Percentiles rank a stretch among this genome's conserved stretches.
These are phyloP conservation scores for Xylariaceae sp. DNA, from an alignment of 2,329 filamentous ascomycete species.

Conservation along the genomic window DNA sequence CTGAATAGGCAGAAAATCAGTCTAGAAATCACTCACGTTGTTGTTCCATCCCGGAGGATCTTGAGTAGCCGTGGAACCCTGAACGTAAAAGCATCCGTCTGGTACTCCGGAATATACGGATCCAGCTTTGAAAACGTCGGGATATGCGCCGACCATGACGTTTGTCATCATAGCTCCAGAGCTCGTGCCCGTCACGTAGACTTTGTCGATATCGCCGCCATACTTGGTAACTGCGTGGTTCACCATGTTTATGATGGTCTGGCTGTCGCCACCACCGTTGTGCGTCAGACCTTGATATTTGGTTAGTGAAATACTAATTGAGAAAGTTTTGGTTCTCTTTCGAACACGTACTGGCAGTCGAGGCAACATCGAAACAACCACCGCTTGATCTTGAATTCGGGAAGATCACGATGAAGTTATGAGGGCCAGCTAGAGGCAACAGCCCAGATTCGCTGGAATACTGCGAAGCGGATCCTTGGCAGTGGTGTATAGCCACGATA, in stretches of 20 bases:
- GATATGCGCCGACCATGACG: conserved; percentile 47
- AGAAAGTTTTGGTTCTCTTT: background rate
- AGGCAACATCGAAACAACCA: conserved; percentile 60
- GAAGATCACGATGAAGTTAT: conserved; percentile 55
- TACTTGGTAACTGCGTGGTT: conserved; percentile 33
- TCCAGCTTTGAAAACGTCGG: conserved; percentile 46
- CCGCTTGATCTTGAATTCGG: conserved; percentile 41
- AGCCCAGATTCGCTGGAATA: conserved; percentile 53
- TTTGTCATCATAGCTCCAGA: conserved; percentile 35
- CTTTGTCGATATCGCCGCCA: conserved; percentile 30
- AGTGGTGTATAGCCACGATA: conserved; percentile 57
- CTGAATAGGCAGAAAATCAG: too few relatives aligned
- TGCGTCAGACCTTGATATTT: conserved; percentile 28
- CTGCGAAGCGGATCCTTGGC: conserved; percentile 50
- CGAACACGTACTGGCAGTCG: conserved; percentile 36
- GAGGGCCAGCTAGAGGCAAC: conserved; percentile 49
- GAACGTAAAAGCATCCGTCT: conserved; percentile 32
- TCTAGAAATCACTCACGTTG: too few relatives aligned
- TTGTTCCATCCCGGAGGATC: conserved; percentile 49
- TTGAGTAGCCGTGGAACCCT: conserved; percentile 37
- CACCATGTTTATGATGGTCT: conserved; percentile 39
- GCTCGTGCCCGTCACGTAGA: conserved; percentile 30
- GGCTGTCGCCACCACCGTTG: conserved; percentile 39
- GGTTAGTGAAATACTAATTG: background rate
- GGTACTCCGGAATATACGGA: conserved; percentile 46